phyloP scores from a whole-genome alignment of 177 flowering plant genomes.

The Tripterygium wilfordii region DNA sequence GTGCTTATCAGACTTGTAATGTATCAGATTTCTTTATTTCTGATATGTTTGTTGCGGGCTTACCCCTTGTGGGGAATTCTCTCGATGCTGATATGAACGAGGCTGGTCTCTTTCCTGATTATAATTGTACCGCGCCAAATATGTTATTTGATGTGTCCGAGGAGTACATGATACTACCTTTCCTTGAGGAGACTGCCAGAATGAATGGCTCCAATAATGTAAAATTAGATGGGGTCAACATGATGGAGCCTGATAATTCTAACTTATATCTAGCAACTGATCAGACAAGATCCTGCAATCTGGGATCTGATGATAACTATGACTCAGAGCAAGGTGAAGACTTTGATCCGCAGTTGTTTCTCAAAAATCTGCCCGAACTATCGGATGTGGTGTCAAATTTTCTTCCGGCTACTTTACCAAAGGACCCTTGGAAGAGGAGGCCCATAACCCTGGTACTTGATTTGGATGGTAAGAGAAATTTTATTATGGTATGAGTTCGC shows the following conservation, averaged over 20 bases:
- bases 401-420: constrained; percentile 32
- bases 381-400: constrained; percentile 43
- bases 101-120: constrained; percentile 27
- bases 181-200: constrained; percentile 49
- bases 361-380: constrained; percentile 57
- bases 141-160: constrained; percentile 55
- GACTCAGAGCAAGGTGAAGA: constrained; percentile 40
- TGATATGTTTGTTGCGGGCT: constrained; percentile 51
- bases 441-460: constrained; percentile 78
- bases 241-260: constrained; percentile 30
- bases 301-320: constrained; percentile 31
- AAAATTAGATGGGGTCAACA: constrained; percentile 27
- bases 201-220: constrained; percentile 19
- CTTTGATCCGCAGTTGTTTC: constrained; percentile 61
- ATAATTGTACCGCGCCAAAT: constrained; percentile 38
- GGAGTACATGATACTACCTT: constrained; percentile 54
- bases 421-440: constrained; percentile 43
- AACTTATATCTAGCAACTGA: constrained; percentile 53
- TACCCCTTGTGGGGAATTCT: constrained; percentile 34
- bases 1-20: constrained; percentile 50
- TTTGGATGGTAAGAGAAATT: constrained; percentile 68
- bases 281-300: constrained; percentile 37
- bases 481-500: neutral
- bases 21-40: constrained; percentile 60
- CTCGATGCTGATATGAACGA: constrained; percentile 25